These are phyloP conservation scores for Trichosporon asahii DNA, from an alignment of 1,284 basidiomycete species.

Conservation along the genomic window DNA sequence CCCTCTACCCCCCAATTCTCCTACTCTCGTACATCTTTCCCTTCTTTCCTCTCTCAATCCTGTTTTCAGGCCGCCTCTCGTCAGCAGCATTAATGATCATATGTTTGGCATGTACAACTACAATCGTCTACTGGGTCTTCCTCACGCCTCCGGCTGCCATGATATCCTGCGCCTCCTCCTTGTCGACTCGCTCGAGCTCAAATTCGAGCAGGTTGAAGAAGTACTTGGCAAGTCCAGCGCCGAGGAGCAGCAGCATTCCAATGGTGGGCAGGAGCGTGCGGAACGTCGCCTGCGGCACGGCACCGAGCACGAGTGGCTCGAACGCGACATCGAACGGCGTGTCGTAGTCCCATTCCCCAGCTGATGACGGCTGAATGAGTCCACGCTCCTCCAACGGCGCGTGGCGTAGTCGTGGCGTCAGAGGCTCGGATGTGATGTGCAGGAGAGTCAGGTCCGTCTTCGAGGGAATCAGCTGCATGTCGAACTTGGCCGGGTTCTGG, in stretches of 20 bases:
- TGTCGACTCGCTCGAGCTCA: neutral
- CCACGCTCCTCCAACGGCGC: constrained; percentile 13
- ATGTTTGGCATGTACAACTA: constrained; percentile 4
- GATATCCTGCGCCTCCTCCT: neutral
- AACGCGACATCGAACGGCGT: constrained; percentile 33
- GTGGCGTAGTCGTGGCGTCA: constrained; percentile 32
- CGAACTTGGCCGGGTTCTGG: constrained; percentile 29
- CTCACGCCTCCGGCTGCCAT: neutral
- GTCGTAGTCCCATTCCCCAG: constrained; percentile 12
- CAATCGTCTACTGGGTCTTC: neutral
- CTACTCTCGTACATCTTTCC: neutral
- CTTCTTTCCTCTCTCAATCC: neutral
- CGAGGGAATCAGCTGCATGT: constrained; percentile 14
- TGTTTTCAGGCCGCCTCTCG: no score
- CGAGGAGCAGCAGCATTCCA: neutral
- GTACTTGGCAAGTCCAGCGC: neutral
- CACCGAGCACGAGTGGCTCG: constrained; percentile 39
- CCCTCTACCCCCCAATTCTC: neutral
- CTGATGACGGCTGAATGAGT: neutral
- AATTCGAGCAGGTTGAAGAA: neutral
- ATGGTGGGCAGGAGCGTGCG: neutral
- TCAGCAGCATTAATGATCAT: constrained; percentile 1
- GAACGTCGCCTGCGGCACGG: constrained; percentile 32
- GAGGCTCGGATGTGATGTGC: constrained; percentile 20
- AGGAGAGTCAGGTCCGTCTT: constrained; percentile 14